phyloP scores from a whole-genome alignment of 208 protist genomes.

The Wallacemonas rigidus region DNA sequence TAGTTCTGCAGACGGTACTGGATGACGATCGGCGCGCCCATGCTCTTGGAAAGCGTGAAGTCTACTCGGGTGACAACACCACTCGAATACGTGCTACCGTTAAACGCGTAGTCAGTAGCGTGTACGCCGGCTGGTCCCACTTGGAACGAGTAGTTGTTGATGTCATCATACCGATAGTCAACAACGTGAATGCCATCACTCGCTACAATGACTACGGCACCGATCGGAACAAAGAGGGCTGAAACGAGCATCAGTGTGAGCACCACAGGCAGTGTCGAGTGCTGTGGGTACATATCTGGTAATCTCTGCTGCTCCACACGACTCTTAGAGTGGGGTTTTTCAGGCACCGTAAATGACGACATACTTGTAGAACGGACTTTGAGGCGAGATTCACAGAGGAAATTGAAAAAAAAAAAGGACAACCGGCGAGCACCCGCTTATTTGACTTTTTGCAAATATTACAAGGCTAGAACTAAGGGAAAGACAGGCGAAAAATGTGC shows the following conservation, averaged over 20 bases:
- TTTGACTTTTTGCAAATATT: too few relatives aligned
- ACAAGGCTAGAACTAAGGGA: too few relatives aligned
- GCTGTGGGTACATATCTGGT: slow-evolving; percentile 93
- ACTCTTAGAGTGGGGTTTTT: slow-evolving; percentile 41
- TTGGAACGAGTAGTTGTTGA: slow-evolving; percentile 50
- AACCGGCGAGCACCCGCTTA: neutral
- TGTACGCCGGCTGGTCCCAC: slow-evolving; percentile 25
- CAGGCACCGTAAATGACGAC: slow-evolving; percentile 14
- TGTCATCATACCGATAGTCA: slow-evolving; percentile 75
- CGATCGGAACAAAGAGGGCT: slow-evolving; percentile 94
- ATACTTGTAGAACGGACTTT: neutral
- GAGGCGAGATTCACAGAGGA: neutral
- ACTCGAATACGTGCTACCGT: slow-evolving; percentile 37
- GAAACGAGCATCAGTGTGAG: slow-evolving; percentile 92
- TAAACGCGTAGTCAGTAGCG: slow-evolving; percentile 51
- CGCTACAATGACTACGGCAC: slow-evolving; percentile 82
- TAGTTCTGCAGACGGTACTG: slow-evolving; percentile 97
- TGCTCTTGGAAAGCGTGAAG: slow-evolving; percentile 67
- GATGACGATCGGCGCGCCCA: slow-evolving; percentile 93
- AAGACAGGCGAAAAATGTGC: too few relatives aligned
- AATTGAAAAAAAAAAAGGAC: slow-evolving; percentile 15
- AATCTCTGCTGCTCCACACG: slow-evolving; percentile 94
- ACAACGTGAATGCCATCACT: slow-evolving; percentile 67
- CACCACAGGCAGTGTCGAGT: slow-evolving; percentile 92
- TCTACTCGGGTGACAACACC: slow-evolving; percentile 37